Evolutionary conservation across 331 rosid genomes (phyloP).

Genomic region (Prunus yedoensis): DNA sequence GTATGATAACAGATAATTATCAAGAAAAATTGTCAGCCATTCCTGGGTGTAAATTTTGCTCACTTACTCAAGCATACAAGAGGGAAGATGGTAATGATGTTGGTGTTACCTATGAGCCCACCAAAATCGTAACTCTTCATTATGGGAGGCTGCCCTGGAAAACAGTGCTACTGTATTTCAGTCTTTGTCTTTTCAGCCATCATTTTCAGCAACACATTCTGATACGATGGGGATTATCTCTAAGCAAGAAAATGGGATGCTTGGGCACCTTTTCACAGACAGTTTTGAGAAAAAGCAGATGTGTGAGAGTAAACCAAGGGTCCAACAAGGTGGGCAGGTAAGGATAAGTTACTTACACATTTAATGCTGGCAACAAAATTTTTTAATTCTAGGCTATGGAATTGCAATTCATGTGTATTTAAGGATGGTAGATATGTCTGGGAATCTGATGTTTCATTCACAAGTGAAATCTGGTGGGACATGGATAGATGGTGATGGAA

Average conservation of each 20-base stretch:
- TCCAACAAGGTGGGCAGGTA: conserved; percentile 66
- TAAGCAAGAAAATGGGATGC: conserved; percentile 44
- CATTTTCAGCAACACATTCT: conserved; percentile 39
- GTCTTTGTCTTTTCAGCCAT: conserved; percentile 45
- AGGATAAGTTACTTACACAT: conserved; percentile 1
- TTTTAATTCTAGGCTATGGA: background rate
- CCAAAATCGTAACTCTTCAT: conserved; percentile 30
- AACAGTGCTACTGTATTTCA: conserved; percentile 36
- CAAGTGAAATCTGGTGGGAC: background rate
- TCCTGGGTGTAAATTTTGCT: conserved; percentile 40
- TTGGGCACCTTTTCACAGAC: conserved; percentile 36
- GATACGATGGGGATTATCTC: conserved; percentile 32
- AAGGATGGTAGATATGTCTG: background rate
- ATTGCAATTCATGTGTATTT: background rate
- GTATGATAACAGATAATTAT: conserved; percentile 42
- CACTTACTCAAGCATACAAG: conserved; percentile 40
- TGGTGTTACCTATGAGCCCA: conserved; percentile 38
- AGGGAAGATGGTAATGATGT: conserved; percentile 32
- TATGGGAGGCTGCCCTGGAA: conserved; percentile 46
- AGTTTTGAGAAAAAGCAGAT: conserved; percentile 32
- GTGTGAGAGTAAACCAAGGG: conserved; percentile 32
- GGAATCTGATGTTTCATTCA: background rate
- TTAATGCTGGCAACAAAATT: background rate
- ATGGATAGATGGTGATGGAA: background rate
- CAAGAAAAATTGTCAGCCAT: conserved; percentile 42